Evolutionary conservation across 2,329 filamentous ascomycete genomes (phyloP).

Genomic region (Arthrinium phaeospermum): DNA sequence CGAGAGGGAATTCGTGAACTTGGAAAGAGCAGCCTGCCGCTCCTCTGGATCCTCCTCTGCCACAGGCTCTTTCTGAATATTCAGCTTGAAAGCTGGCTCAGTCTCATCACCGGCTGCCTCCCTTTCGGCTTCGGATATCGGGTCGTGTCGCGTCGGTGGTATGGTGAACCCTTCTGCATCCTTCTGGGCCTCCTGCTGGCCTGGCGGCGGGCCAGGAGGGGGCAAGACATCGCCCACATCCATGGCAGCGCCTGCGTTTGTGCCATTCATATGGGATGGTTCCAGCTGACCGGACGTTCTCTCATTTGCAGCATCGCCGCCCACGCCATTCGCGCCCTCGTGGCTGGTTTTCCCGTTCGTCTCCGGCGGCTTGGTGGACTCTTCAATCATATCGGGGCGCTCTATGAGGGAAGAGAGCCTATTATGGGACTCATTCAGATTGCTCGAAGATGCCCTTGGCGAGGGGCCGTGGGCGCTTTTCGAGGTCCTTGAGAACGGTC

Average conservation of each 20-base stretch:
- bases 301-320: slow-evolving; percentile 42
- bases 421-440: slow-evolving; percentile 59
- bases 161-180: slow-evolving; percentile 80
- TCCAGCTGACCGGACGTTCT: slow-evolving; percentile 27
- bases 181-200: slow-evolving; percentile 52
- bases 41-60: slow-evolving; percentile 78
- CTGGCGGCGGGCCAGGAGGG: slow-evolving; percentile 57
- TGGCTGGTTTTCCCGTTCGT: slow-evolving; percentile 42
- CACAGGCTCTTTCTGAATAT: slow-evolving; percentile 79
- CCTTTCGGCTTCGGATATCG: slow-evolving; percentile 74
- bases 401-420: slow-evolving; percentile 64
- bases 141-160: slow-evolving; percentile 66
- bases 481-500: slow-evolving; percentile 65
- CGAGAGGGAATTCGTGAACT: slow-evolving; percentile 75
- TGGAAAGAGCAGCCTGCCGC: slow-evolving; percentile 75
- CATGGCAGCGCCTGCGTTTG: slow-evolving; percentile 36
- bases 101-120: slow-evolving; percentile 66
- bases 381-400: slow-evolving; percentile 51
- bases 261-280: slow-evolving; percentile 54
- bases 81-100: slow-evolving; percentile 78
- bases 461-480: slow-evolving; percentile 70
- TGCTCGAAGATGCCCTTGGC: slow-evolving; percentile 63
- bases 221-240: slow-evolving; percentile 59
- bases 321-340: slow-evolving; percentile 53
- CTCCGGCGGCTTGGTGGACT: slow-evolving; percentile 37